Conservation (phyloP, 2,329 filamentous ascomycete species). For the Xylariomycetidae sp. region DNA sequence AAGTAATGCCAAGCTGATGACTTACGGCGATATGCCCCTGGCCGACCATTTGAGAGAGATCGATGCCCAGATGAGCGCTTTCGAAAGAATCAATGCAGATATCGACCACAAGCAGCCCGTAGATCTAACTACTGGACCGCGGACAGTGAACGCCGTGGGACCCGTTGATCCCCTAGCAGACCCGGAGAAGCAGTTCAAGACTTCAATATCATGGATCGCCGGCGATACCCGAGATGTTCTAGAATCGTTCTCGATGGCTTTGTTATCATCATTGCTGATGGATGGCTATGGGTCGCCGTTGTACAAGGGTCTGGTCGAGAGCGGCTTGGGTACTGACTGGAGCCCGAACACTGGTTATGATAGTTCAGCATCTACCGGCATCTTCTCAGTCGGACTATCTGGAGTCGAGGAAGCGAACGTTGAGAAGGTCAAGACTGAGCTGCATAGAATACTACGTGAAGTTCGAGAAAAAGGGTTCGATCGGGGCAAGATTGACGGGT, state of each 20-base stretch:
- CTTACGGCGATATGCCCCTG: constrained; percentile 90
- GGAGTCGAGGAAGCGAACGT: constrained; percentile 83
- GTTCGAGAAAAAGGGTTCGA: constrained; percentile 77
- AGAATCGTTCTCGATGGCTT: constrained; percentile 80
- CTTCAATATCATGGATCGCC: constrained; percentile 87
- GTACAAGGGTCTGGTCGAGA: constrained; percentile 83
- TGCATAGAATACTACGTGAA: constrained; percentile 68
- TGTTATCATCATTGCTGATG: constrained; percentile 79
- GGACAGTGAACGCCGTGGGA: constrained; percentile 67
- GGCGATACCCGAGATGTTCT: constrained; percentile 77
- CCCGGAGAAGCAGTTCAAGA: constrained; percentile 85
- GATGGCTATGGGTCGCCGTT: constrained; percentile 94
- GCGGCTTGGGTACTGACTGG: constrained; percentile 86
- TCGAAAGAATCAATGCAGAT: constrained; percentile 66
- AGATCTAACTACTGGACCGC: constrained; percentile 61
- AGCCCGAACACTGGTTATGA: constrained; percentile 94
- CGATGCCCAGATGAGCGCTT: constrained; percentile 66
- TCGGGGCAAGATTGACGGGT: constrained; percentile 83
- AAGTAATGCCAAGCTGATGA: constrained; percentile 93
- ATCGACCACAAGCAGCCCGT: constrained; percentile 73
- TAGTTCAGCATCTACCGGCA: constrained; percentile 66
- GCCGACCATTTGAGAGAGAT: constrained; percentile 76
- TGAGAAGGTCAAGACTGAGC: constrained; percentile 66
- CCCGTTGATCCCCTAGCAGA: constrained; percentile 85
- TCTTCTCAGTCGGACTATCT: constrained; percentile 87